Base-by-base conservation (phyloP, 139 green algal genomes). In the Trebouxia sp. region DNA sequence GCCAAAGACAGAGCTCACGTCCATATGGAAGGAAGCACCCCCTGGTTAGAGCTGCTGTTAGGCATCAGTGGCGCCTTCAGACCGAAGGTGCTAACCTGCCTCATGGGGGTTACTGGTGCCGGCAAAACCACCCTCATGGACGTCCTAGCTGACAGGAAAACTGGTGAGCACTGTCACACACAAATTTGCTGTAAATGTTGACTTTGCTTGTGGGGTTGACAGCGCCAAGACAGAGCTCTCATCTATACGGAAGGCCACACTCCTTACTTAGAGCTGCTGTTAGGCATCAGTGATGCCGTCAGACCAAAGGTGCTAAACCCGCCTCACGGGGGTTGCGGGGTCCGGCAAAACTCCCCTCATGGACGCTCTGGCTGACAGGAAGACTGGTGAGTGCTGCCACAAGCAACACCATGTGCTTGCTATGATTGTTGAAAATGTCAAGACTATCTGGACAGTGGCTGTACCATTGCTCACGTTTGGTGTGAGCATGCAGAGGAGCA, bases 281-380 rank as follows among this genome's bases (percentile, higher is more conserved):
- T 72, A 10, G 62, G 62, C 62, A 72, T 72, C 62, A 72, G 32
- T 24, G 62, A 35, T 11, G 62, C 62, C 53, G 89, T 88, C 78
- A 70, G 86, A 10, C 88, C 88, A 1, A 82, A 80, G 6, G 56
- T 74, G 47, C 76, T 87, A 17, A 1, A 83, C 81, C 38, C 62
- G 81, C 38, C 78, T 93, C 39, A 92, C 92, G 88, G 87, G 88
- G 5, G 79, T 77, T 17, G 81, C 50, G 6, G 88, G 88, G 32
- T 84, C 88, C 2, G 89, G 89, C 77, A 92, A 91, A 83, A 90
- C 84, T 5, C 89, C 87, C 37, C 75, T 90, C 24, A 89, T 90
- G 88, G 87, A 93, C 41, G 86, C 88, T 51, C 77, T 93, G n/a
- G 87, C 89, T 20, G 80, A 84, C n/a, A 82, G 89, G 69, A 93